These are phyloP conservation scores for Jimgerdemannia flammicorona DNA, from an alignment of 192 early-diverging fungal genomes.

Conservation along the genomic window DNA sequence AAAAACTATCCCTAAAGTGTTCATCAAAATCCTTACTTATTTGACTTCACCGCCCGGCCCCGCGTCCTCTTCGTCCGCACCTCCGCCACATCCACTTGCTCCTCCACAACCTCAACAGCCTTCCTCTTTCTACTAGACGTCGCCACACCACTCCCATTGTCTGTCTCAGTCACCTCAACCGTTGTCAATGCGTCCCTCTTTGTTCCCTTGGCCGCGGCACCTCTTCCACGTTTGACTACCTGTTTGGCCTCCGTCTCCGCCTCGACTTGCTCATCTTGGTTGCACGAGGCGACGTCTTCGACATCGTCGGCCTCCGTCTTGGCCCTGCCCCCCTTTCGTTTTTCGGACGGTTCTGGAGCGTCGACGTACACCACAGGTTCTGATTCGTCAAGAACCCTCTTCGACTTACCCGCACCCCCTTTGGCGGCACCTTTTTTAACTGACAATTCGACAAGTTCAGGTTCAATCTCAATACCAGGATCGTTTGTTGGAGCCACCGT, in stretches of 20 bases:
- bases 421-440: not conserved
- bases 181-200: too few species aligned
- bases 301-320: not conserved
- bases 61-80: too few species aligned
- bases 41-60: too few species aligned
- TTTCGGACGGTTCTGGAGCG: not conserved
- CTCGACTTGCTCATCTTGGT: not conserved
- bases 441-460: not conserved
- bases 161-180: too few species aligned
- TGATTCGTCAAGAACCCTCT: not conserved
- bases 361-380: not conserved
- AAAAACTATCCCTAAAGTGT: too few species aligned
- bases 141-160: too few species aligned
- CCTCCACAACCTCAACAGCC: too few species aligned
- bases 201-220: too few species aligned
- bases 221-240: not conserved
- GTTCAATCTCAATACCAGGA: not conserved
- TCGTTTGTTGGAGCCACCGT: not conserved
- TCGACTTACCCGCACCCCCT: not conserved
- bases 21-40: too few species aligned
- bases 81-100: too few species aligned
- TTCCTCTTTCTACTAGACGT: too few species aligned
- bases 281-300: not conserved
- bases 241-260: not conserved
- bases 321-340: not conserved